Evolutionary conservation across 140 eudicot genomes (phyloP).

Genomic region (Erigeron philadelphicus): DNA sequence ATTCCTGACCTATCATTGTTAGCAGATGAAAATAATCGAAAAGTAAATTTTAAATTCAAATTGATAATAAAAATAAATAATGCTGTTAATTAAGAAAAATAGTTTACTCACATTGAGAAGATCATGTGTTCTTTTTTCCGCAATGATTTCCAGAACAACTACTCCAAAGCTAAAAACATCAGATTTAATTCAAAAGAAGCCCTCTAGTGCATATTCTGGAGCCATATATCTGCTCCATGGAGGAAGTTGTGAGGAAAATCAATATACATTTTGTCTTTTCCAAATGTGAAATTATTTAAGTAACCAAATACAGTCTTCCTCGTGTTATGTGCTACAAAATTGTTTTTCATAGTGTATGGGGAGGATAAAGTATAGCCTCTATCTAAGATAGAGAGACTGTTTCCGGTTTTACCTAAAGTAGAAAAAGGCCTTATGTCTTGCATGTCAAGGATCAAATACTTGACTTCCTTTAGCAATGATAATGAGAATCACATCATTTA

Average conservation of each 20-base stretch:
- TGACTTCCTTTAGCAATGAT: no score
- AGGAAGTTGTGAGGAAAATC: not conserved
- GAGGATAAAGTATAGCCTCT: no score
- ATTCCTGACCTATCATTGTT: conserved; percentile 41
- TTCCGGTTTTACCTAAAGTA: no score
- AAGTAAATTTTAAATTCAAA: not conserved
- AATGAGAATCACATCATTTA: no score
- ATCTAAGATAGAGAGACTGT: no score
- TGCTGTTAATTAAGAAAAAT: not conserved
- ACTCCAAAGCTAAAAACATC: conserved; percentile 57
- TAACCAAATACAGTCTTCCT: no score
- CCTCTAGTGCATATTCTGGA: conserved; percentile 52
- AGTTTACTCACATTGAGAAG: conserved; percentile 27
- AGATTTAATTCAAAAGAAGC: conserved; percentile 38
- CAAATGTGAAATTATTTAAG: no score
- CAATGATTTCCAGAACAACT: conserved; percentile 44
- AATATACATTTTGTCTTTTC: no score
- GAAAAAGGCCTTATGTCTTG: no score
- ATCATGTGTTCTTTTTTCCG: conserved; percentile 33
- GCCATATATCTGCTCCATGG: conserved; percentile 45
- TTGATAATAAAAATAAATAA: not conserved
- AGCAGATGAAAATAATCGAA: not conserved
- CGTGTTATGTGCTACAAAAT: no score
- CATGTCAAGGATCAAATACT: no score
- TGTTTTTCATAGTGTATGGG: no score